Base-by-base conservation (phyloP, 1,284 basidiomycete genomes). In the Fomitopsis schrenkii region DNA sequence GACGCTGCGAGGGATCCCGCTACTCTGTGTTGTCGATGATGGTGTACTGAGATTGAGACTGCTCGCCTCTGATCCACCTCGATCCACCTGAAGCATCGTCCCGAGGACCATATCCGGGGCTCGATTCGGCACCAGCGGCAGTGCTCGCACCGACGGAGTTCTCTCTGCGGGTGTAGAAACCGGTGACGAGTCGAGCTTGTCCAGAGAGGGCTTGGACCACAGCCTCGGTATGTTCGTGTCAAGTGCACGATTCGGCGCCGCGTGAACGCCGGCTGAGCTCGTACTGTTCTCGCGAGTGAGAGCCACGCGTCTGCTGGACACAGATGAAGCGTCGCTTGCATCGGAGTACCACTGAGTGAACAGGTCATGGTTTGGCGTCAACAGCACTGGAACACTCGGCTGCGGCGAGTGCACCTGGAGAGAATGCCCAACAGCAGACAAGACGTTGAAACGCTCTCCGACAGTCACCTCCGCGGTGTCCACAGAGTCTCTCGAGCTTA, bases 51-150 rank as follows among this genome's bases (percentile, higher is more conserved):
- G 10, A 12, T 22, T 22, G 22, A 22, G 22, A 22, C 26, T 14
- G n/a, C 44, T 38, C 12, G 19, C 10, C 52, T 19, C 12, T 7
- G 35, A 38, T 19, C 19, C 52, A 14, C 52, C 36, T 14, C 36
- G 33, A 26, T 35, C 19, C 33, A 30, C 26, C n/a, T 12, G n/a
- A 3, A 54, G 52, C 35, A 28, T 54, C 14, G 44, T 50, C 35
- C 42, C 44, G 30, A 41, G 57, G 30, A 50, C 57, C 30, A 48
- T 22, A 30, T 44, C 57, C n/a, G 52, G 52, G 17, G 35, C 30
- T 22, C 56, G 56, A 58, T 58, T 59, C 33, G 58, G 50, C 7
- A 52, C 38, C 44, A 59, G 40, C 48, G 58, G 58, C 17, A 50
- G 46, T 30, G 56, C 19, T 5, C 35, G 35, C 3, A 44, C 5